These are phyloP conservation scores for Endocladia muricata DNA, from an alignment of 31 red algal species.

Conservation along the genomic window DNA sequence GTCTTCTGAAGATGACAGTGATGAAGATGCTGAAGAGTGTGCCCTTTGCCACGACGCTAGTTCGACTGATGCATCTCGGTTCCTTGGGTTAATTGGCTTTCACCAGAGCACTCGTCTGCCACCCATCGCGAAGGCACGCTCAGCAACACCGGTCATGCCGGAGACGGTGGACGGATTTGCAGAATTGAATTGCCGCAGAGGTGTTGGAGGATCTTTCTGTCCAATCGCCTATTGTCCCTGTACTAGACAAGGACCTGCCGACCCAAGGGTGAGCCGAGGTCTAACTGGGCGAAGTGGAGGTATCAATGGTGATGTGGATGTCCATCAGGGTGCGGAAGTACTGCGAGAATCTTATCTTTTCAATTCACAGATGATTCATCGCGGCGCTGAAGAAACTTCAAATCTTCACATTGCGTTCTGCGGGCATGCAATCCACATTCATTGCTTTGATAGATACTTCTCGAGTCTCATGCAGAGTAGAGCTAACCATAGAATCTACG, in stretches of 20 bases:
- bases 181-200: background rate
- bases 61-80: conserved; percentile 1
- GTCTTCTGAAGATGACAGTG: background rate
- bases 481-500: conserved; percentile 28
- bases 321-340: background rate
- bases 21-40: conserved; percentile 21
- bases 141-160: background rate
- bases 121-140: conserved; percentile 6
- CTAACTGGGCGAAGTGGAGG: background rate
- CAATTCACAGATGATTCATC: conserved; percentile 24
- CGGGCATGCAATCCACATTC: conserved; percentile 76
- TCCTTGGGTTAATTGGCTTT: conserved; percentile 57
- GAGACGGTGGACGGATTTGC: background rate
- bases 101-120: conserved; percentile 54
- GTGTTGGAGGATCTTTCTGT: too few species aligned
- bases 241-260: too few species aligned
- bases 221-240: too few species aligned
- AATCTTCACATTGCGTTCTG: conserved; percentile 65
- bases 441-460: conserved; percentile 76
- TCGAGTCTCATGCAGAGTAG: conserved; percentile 38
- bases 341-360: conserved; percentile 6
- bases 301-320: background rate
- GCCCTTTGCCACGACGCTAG: conserved; percentile 72
- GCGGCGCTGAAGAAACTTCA: conserved; percentile 42
- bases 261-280: too few species aligned